Conservation (phyloP, 2,329 filamentous ascomycete species). For the Cytospora paraplurivora region DNA sequence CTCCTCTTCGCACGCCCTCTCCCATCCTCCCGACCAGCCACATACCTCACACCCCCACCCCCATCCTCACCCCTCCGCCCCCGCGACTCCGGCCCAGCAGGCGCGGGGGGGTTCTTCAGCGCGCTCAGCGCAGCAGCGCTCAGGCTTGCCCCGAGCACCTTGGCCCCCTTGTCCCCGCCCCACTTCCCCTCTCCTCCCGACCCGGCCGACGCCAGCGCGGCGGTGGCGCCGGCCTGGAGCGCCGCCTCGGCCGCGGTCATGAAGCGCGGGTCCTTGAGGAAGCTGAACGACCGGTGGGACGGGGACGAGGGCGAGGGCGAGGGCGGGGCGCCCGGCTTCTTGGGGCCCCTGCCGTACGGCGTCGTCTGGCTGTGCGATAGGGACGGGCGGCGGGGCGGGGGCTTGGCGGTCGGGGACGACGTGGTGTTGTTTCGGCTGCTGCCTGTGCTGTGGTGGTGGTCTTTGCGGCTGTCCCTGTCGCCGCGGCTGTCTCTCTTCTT, state of each 20-base stretch:
- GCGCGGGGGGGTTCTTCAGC: constrained; percentile 14
- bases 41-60: constrained; percentile 5
- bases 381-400: background rate
- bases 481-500: constrained; percentile 8
- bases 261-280: constrained; percentile 30
- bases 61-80: background rate
- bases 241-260: constrained; percentile 34
- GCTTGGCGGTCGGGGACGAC: constrained; percentile 5
- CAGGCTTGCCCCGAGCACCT: constrained; percentile 34
- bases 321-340: constrained; percentile 3
- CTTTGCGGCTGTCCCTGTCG: constrained; percentile 1
- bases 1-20: constrained; percentile 2
- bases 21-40: constrained; percentile 2
- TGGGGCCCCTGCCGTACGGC: background rate
- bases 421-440: background rate
- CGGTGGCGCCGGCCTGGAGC: constrained; percentile 32
- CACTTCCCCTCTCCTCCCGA: constrained; percentile 33
- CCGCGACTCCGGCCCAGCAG: background rate
- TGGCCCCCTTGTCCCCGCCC: constrained; percentile 32
- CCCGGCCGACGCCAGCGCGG: constrained; percentile 31
- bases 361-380: constrained; percentile 10
- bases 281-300: constrained; percentile 15
- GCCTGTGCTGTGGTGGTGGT: constrained; percentile 15
- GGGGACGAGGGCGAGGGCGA: too few species aligned
- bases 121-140: constrained; percentile 33